These are phyloP conservation scores for Phytopythium kandeliae DNA, from an alignment of 352 stramenopile species.

Conservation along the genomic window DNA sequence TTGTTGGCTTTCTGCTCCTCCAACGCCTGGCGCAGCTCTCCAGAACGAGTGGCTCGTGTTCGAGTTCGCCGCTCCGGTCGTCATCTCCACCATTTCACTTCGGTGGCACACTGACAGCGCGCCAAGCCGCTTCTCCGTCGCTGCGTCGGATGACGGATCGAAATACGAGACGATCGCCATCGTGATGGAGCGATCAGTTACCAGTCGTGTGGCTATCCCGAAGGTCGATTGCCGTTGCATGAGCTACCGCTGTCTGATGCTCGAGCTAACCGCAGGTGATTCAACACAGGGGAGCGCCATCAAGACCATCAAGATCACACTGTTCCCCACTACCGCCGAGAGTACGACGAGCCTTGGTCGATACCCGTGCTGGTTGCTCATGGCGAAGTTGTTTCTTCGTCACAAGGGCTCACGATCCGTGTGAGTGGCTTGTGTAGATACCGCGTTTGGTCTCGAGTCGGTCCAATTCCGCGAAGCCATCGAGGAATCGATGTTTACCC, in stretches of 20 bases:
- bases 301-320: constrained; percentile 39
- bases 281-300: constrained; percentile 20
- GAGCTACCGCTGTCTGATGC: too few relatives aligned
- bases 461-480: constrained; percentile 49
- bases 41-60: constrained; percentile 46
- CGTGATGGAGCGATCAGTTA: constrained; percentile 17
- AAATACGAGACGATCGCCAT: constrained; percentile 46
- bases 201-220: constrained; percentile 33
- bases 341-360: too few relatives aligned
- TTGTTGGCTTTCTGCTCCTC: constrained; percentile 41
- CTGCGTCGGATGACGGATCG: constrained; percentile 37
- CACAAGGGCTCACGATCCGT: neutral
- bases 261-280: neutral
- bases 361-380: too few relatives aligned
- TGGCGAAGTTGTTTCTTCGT: too few relatives aligned
- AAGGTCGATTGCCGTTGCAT: constrained; percentile 23
- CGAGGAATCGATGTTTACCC: constrained; percentile 35
- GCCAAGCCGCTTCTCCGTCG: constrained; percentile 34
- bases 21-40: constrained; percentile 10
- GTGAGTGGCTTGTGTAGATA: constrained; percentile 11
- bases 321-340: constrained; percentile 20
- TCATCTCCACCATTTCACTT: constrained; percentile 39
- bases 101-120: constrained; percentile 38
- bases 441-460: constrained; percentile 44
- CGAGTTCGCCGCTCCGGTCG: constrained; percentile 39